Percentiles rank a stretch among this genome's conserved stretches.
Evolutionary conservation across 129 eudicot genomes (phyloP).

Genomic region (Flaveria sonorensis): DNA sequence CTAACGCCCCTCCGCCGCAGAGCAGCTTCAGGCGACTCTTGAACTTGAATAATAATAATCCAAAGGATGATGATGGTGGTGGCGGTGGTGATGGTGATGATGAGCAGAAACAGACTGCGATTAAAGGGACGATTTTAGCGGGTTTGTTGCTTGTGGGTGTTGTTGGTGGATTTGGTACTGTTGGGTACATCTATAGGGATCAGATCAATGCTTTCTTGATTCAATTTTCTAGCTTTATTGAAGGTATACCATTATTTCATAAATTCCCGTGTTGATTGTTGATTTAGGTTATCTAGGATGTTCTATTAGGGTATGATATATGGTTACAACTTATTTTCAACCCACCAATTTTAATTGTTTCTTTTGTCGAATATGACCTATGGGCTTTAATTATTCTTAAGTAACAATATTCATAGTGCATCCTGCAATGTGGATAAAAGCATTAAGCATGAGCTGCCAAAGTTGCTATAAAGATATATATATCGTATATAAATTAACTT

Average conservation of each 20-base stretch:
- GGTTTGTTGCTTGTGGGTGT: conserved; percentile 83
- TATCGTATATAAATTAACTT: no score
- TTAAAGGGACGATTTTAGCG: conserved; percentile 83
- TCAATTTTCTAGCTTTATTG: conserved; percentile 78
- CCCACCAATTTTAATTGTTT: background rate
- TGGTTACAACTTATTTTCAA: no score
- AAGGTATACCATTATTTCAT: conserved; percentile 48
- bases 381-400: background rate
- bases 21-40: conserved; percentile 43
- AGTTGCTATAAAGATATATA: no score
- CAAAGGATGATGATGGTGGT: conserved; percentile 19
- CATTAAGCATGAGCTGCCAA: no score
- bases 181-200: conserved; percentile 81
- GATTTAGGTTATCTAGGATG: background rate
- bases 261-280: background rate
- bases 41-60: conserved; percentile 51
- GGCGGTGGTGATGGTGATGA: conserved; percentile 26
- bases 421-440: no score
- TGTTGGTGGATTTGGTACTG: conserved; percentile 88
- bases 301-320: background rate
- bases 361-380: background rate
- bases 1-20: conserved; percentile 37
- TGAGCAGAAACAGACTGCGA: conserved; percentile 48
- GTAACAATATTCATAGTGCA: no score
- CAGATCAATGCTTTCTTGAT: conserved; percentile 84